Evolutionary conservation across 1,284 basidiomycete genomes (phyloP), one percentile per base, ranked within the genome.

Genomic region (Meira miltonrushii): DNA sequence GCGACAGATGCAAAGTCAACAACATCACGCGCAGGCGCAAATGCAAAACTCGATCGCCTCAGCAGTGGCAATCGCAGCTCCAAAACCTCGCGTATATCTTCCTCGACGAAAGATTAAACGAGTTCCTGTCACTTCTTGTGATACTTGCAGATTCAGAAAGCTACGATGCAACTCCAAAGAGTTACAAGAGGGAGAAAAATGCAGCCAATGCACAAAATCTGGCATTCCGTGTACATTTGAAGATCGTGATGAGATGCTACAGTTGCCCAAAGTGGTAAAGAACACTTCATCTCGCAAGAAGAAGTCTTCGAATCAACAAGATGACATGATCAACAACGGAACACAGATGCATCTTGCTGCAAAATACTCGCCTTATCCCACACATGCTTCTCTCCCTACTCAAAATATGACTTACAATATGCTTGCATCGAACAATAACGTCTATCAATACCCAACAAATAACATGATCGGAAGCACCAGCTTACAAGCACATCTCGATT

Each of bases 161-260:
- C 51, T 59, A 44, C 37, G 48, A 28, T 59, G 58, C 19, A 59
- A 59, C 44, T 50, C 58, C 17, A 59, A 54, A 40, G 58, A 59
- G 17, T 17, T 54, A 39, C n/a, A 28, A 10, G 11, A 41, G 8
- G 58, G 58, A 3, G 19, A 11, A 2, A 40, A 12, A 13, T 59
- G 58, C 51, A 17, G 15, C 4, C 41, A 43, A 13, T 59, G 58
- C 33, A 39, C 11, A 12, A 59, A 55, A 28, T 19, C 23, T n/a
- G 53, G 46, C 4, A 28, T 28, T 23, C n/a, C 25, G 2, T 59
- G 58, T 21, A 55, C 58, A 10, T 59, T 59, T 48, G 58, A 59
- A 2, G 52, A 59, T 48, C 44, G 58, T 40, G 41, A 54, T 15
- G 58, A 59, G 50, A 52, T 53, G 25, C 25, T 23, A 3, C 51